Percentiles rank a stretch among this genome's conserved stretches.
phyloP scores from a whole-genome alignment of 306 rosid genomes.

The Dalbergia oliveri region DNA sequence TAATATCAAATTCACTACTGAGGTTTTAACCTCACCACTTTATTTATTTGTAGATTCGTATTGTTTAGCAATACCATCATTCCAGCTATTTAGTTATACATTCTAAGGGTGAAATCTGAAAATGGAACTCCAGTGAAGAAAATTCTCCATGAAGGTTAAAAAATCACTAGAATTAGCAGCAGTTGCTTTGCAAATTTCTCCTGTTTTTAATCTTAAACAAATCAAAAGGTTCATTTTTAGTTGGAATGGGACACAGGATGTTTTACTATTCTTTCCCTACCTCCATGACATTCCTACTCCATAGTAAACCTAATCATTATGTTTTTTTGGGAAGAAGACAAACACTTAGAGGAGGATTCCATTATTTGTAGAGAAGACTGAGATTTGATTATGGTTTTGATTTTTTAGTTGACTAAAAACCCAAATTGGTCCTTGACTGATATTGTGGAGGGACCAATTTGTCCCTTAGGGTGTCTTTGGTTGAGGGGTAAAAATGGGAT shows the following conservation, averaged over 20 bases:
- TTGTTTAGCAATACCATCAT: not conserved
- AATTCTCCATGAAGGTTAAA: not conserved
- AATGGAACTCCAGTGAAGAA: not conserved
- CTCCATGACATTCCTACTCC: not conserved
- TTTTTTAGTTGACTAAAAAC: not conserved
- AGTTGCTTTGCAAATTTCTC: not conserved
- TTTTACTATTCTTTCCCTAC: not conserved
- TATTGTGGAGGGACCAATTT: too few species aligned
- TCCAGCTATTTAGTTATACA: not conserved
- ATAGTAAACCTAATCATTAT: not conserved
- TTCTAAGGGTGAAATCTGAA: not conserved
- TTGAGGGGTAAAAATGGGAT: too few species aligned
- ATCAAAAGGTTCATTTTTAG: not conserved
- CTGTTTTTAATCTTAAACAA: not conserved
- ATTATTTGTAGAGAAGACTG: not conserved
- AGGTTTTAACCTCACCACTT: not conserved
- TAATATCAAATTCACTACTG: not conserved
- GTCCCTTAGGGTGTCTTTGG: too few species aligned
- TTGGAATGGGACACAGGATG: not conserved
- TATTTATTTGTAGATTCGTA: not conserved
- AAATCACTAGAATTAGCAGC: not conserved
- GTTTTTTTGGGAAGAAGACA: too few species aligned
- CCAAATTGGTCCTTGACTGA: too few species aligned
- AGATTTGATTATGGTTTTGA: conserved; percentile 5
- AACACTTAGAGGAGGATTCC: too few species aligned